phyloP scores from a whole-genome alignment of 306 rosid species.

The Trifolium pratense region DNA sequence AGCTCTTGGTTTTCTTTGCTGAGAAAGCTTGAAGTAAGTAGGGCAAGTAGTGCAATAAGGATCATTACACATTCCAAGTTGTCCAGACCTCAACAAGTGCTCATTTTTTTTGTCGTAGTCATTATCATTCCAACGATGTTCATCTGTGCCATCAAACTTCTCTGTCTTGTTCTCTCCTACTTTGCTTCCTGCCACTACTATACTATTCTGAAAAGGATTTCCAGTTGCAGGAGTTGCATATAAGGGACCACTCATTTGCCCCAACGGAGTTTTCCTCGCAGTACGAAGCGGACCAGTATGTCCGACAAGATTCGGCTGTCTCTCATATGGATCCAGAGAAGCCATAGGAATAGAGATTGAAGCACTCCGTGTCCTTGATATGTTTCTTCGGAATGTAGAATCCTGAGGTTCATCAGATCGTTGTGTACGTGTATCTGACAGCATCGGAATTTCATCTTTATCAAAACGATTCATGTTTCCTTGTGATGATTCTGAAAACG shows the following conservation, averaged over 20 bases:
- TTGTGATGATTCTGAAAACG: not conserved
- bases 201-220: constrained; percentile 4
- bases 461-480: constrained; percentile 32
- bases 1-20: constrained; percentile 47
- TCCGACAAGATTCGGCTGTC: constrained; percentile 7
- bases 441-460: constrained; percentile 61
- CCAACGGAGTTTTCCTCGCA: not conserved
- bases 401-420: constrained; percentile 45
- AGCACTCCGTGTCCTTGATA: constrained; percentile 10
- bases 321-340: not conserved
- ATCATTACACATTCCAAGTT: constrained; percentile 83
- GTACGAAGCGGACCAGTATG: constrained; percentile 9
- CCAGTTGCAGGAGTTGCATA: not conserved
- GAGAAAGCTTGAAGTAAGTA: constrained; percentile 58
- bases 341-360: constrained; percentile 13
- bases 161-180: constrained; percentile 10
- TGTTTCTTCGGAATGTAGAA: constrained; percentile 49
- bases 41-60: constrained; percentile 96
- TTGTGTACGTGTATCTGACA: constrained; percentile 49
- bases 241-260: constrained; percentile 4
- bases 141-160: not conserved
- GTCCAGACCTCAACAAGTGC: constrained; percentile 78
- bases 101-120: not conserved
- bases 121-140: not conserved
- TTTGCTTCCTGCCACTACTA: not conserved